Conservation (phyloP, 2,329 filamentous ascomycete species). For the Neopestalotiopsis clavispora region DNA sequence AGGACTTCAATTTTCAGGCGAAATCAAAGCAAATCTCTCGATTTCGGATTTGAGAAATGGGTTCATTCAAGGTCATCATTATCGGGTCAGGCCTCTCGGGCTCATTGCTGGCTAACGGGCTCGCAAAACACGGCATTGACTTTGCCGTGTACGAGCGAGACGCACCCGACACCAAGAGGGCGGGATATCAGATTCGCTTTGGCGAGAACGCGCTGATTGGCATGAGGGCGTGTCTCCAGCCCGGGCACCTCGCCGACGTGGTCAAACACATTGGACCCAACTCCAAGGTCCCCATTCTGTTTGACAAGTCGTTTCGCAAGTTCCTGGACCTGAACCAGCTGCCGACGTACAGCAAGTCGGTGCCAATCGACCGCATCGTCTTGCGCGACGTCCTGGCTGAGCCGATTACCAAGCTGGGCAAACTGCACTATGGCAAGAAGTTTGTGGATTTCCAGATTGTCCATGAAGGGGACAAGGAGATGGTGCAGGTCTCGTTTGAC, state of each 20-base stretch:
- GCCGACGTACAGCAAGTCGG: conserved; percentile 25
- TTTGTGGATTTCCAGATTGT: conserved; percentile 22
- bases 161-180: conserved; percentile 10
- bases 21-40: neutral
- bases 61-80: conserved; percentile 24
- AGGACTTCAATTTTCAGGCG: neutral
- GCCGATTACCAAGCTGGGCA: conserved; percentile 18
- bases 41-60: neutral
- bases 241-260: conserved; percentile 4
- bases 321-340: conserved; percentile 23
- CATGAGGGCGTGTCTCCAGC: conserved; percentile 25
- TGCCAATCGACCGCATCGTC: conserved; percentile 24
- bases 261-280: conserved; percentile 15
- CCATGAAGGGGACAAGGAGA: conserved; percentile 2
- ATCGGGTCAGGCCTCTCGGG: conserved; percentile 28
- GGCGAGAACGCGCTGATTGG: conserved; percentile 24
- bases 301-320: conserved; percentile 11
- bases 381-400: conserved; percentile 23
- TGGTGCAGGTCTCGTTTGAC: conserved; percentile 18
- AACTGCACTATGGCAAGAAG: conserved; percentile 22
- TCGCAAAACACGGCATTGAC: conserved; percentile 21
- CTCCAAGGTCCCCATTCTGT: conserved; percentile 21
- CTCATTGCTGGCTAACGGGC: conserved; percentile 26
- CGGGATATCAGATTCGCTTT: conserved; percentile 29
- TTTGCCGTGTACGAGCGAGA: conserved; percentile 25